phyloP scores from a whole-genome alignment of 164 flowering plant genomes.

The Annona cherimola region DNA sequence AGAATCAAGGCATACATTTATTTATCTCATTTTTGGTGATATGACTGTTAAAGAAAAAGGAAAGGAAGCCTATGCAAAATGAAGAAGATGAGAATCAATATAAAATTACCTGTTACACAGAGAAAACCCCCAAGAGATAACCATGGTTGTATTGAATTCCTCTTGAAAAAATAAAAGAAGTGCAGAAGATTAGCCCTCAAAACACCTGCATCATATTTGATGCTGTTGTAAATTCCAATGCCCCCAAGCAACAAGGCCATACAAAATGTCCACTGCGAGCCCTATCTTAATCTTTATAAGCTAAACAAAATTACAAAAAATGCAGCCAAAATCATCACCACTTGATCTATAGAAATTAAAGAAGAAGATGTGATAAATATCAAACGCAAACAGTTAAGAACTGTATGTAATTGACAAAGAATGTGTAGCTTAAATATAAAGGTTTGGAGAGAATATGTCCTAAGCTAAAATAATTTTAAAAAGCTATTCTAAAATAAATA shows the following conservation, averaged over 20 bases:
- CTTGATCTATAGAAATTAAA: conserved; percentile 63
- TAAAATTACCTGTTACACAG: conserved; percentile 78
- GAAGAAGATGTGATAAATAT: conserved; percentile 3
- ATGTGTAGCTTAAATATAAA: no score
- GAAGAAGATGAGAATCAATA: not conserved
- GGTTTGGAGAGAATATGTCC: not conserved
- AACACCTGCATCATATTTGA: conserved; percentile 73
- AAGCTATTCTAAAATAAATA: no score
- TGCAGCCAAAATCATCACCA: conserved; percentile 88
- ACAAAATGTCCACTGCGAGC: conserved; percentile 84
- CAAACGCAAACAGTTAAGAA: not conserved
- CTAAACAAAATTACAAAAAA: conserved; percentile 85
- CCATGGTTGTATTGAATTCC: conserved; percentile 90
- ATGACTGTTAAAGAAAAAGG: not conserved
- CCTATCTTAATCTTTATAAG: conserved; percentile 93
- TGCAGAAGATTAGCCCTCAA: conserved; percentile 85
- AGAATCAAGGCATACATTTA: not conserved
- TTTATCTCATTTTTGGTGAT: not conserved
- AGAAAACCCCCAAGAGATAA: conserved; percentile 91
- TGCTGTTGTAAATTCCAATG: conserved; percentile 83
- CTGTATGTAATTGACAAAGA: not conserved
- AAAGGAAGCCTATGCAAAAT: not conserved
- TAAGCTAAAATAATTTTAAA: not conserved
- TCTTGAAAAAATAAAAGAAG: conserved; percentile 83
- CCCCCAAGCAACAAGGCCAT: conserved; percentile 95